Conservation (phyloP, 164 flowering plant species). For the Dillenia suffruticosa region DNA sequence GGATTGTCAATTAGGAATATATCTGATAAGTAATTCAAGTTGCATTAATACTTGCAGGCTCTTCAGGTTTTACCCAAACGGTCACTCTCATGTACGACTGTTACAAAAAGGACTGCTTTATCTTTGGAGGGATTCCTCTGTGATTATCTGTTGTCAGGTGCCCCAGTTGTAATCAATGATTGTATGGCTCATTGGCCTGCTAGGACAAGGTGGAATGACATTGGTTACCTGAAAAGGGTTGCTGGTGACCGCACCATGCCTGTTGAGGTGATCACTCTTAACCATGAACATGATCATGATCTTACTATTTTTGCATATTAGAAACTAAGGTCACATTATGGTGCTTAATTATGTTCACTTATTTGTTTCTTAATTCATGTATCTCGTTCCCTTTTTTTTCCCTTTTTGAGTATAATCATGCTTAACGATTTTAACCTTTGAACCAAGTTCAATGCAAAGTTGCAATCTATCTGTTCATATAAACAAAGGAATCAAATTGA, state of each 20-base stretch:
- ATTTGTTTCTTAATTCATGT: too few relatives aligned
- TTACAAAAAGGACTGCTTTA: conserved; percentile 51
- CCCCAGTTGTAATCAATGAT: conserved; percentile 78
- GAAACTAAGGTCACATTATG: too few relatives aligned
- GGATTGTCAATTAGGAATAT: too few relatives aligned
- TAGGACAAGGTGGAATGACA: conserved; percentile 70
- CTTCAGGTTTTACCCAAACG: conserved; percentile 48
- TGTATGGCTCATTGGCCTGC: conserved; percentile 95
- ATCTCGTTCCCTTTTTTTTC: too few relatives aligned
- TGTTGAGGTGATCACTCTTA: conserved; percentile 74
- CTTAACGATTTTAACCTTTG: too few relatives aligned
- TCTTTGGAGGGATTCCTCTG: conserved; percentile 84
- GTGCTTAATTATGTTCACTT: too few relatives aligned
- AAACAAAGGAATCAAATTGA: too few relatives aligned
- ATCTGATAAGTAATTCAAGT: too few relatives aligned
- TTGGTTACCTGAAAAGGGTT: conserved; percentile 65
- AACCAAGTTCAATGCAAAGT: too few relatives aligned
- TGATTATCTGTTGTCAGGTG: conserved; percentile 61
- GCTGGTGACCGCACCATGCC: conserved; percentile 95
- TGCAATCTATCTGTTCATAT: too few relatives aligned
- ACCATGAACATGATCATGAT: too few relatives aligned
- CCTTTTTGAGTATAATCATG: too few relatives aligned
- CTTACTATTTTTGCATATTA: neutral
- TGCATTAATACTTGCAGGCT: conserved; percentile 30
- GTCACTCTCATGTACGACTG: conserved; percentile 59